A percentile compares a stretch with the other conserved stretches of the same genome.
These are phyloP conservation scores for Sporothrix variecibatus DNA, from an alignment of 2,329 filamentous ascomycete species.

Conservation along the genomic window DNA sequence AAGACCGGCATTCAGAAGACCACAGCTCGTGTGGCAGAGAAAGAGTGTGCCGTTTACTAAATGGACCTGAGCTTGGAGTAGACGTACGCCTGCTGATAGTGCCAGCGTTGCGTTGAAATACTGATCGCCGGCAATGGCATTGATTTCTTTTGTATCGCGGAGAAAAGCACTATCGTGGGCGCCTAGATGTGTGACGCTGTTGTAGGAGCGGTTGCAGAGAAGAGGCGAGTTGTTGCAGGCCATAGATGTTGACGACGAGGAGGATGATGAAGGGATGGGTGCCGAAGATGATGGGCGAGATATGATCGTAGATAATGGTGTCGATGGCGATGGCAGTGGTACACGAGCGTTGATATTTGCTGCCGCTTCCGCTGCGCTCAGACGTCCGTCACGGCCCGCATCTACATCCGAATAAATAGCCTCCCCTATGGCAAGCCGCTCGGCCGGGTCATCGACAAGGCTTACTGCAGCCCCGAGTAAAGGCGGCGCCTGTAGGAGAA, in stretches of 20 bases:
- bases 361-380: background rate
- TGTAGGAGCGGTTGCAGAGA: slow-evolving; percentile 71
- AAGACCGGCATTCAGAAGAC: slow-evolving; percentile 52
- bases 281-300: background rate
- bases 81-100: slow-evolving; percentile 68
- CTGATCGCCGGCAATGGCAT: slow-evolving; percentile 70
- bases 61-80: slow-evolving; percentile 74
- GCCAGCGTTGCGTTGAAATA: slow-evolving; percentile 72
- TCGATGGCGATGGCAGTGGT: background rate
- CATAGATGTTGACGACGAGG: slow-evolving; percentile 1
- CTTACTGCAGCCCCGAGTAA: background rate
- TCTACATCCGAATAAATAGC: background rate
- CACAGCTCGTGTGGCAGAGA: slow-evolving; percentile 71
- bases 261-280: background rate
- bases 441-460: background rate
- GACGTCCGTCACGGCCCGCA: background rate
- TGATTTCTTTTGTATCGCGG: slow-evolving; percentile 61
- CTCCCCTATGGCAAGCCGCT: background rate
- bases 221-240: slow-evolving; percentile 81
- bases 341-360: background rate
- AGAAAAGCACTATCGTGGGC: slow-evolving; percentile 75
- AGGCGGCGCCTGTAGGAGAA: background rate
- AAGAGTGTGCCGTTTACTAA: slow-evolving; percentile 58
- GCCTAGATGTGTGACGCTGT: slow-evolving; percentile 75
- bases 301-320: background rate